Percentiles rank a stretch among this genome's conserved stretches.
These are phyloP conservation scores for Barnettozyma sp. DNA, from an alignment of 805 yeast species.

Conservation along the genomic window DNA sequence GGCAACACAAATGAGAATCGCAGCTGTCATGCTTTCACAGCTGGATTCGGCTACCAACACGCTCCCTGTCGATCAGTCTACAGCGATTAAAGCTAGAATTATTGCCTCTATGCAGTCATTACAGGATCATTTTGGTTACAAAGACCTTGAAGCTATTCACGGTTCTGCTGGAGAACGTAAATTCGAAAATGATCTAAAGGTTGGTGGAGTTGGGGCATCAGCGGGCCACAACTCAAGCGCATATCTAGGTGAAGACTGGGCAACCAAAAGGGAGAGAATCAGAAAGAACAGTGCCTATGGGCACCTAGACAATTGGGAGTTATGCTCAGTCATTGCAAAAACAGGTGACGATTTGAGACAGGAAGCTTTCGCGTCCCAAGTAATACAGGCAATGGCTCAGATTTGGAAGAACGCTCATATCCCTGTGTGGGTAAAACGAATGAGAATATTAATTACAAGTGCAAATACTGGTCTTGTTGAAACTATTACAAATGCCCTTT, in stretches of 20 bases:
- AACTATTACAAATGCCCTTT: slow-evolving; percentile 90
- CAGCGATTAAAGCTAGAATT: slow-evolving; percentile 60
- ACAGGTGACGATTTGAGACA: slow-evolving; percentile 95
- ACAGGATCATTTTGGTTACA: slow-evolving; percentile 57
- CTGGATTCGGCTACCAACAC: slow-evolving; percentile 57
- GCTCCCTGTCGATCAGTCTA: slow-evolving; percentile 51
- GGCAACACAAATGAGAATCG: slow-evolving; percentile 92
- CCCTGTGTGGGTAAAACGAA: slow-evolving; percentile 84
- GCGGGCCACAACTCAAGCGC: slow-evolving; percentile 34
- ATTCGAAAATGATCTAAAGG: slow-evolving; percentile 83
- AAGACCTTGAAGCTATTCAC: slow-evolving; percentile 42
- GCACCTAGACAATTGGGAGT: slow-evolving; percentile 85
- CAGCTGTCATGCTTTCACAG: slow-evolving; percentile 91
- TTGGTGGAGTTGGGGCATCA: slow-evolving; percentile 55
- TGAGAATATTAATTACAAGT: slow-evolving; percentile 89
- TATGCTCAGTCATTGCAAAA: slow-evolving; percentile 91
- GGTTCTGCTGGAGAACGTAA: slow-evolving; percentile 88
- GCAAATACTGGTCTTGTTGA: slow-evolving; percentile 90
- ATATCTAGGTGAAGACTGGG: slow-evolving; percentile 92
- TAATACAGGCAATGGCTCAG: slow-evolving; percentile 78
- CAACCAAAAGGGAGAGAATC: slow-evolving; percentile 70
- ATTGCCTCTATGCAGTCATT: slow-evolving; percentile 69
- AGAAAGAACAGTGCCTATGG: slow-evolving; percentile 76
- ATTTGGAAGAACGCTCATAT: slow-evolving; percentile 70
- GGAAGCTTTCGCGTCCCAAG: slow-evolving; percentile 95